phyloP scores from a whole-genome alignment of 1,284 basidiomycete genomes.

The Ceratobasidium sp. region DNA sequence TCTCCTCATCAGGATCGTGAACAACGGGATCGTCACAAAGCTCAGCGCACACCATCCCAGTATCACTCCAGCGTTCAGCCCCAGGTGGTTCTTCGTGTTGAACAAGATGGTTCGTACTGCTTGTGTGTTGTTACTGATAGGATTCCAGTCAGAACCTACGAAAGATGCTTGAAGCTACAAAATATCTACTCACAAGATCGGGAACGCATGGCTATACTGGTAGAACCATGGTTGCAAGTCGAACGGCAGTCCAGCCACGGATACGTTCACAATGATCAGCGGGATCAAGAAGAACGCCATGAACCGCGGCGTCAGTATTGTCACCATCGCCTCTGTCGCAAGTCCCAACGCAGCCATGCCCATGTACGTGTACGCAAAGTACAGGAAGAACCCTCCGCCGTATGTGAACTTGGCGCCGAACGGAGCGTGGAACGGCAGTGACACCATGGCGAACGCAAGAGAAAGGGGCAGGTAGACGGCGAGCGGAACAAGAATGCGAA shows the following conservation, averaged over 20 bases:
- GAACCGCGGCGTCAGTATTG: constrained; percentile 42
- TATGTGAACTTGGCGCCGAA: constrained; percentile 50
- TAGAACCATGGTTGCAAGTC: constrained; percentile 57
- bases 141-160: neutral
- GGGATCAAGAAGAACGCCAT: constrained; percentile 43
- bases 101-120: constrained; percentile 57
- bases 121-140: constrained; percentile 20
- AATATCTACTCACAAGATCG: constrained; percentile 55
- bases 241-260: constrained; percentile 54
- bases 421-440: constrained; percentile 51
- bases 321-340: constrained; percentile 49
- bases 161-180: constrained; percentile 44
- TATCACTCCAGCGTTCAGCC: constrained; percentile 56
- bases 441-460: constrained; percentile 53
- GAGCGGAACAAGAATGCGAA: constrained; percentile 50
- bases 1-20: constrained; percentile 54
- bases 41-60: constrained; percentile 56
- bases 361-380: constrained; percentile 50
- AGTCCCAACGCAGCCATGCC: constrained; percentile 47
- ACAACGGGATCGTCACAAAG: constrained; percentile 53
- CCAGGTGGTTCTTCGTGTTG: constrained; percentile 57
- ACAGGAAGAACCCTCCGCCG: constrained; percentile 55
- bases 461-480: constrained; percentile 49
- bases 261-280: constrained; percentile 58
- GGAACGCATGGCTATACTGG: constrained; percentile 54